Evolutionary conservation across 495 filamentous ascomycete genomes (phyloP), one percentile per base, ranked within the genome.

Genomic region (Penicillium argentinense): DNA sequence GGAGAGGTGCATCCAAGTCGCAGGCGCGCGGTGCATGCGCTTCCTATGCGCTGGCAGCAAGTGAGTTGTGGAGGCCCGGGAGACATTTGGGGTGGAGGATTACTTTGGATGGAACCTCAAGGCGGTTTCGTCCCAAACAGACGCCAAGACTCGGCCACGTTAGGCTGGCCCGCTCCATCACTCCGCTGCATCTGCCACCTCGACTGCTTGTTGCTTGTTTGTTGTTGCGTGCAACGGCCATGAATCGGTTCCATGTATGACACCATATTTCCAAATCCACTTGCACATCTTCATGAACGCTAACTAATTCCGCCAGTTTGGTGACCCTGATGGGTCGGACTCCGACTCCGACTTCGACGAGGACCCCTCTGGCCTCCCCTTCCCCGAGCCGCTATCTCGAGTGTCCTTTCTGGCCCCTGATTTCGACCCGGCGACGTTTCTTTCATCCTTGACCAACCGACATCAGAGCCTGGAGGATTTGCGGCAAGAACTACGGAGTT

Each of bases 391-490:
- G 3, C 79, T 97, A 34, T 78, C 87, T 9, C 87, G 91, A 17
- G 66, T 73, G 26, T 86, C 87, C 46, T 97, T 96, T 67, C 82
- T 96, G 3, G 67, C 82, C 12, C 78, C 85, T 1, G 67, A 83
- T 51, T 99, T 99, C 71, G 80, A 86, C 51, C 87, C 95, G 13
- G 79, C 85, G 5, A 69, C 72, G 1, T 99, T 95, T 71, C 84
- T 99, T 27, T 88, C 88, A 5, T 84, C 85, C 4, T 75, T 97
- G 1, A 84, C 77, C 23, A 85, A 91, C 59, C 85, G 93, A 1
- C 91, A 97, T 61, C 93, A 98, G 62, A 96, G 89, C 2, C 87
- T 99, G 37, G 92, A 96, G 64, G 95, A 99, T 64, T 75, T 99
- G 13, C 87, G 91, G 12, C 65, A 83, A 21, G 95, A 99, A 54